Evolutionary conservation across 495 filamentous ascomycete genomes (phyloP).

Genomic region (Penicillium steckii): DNA sequence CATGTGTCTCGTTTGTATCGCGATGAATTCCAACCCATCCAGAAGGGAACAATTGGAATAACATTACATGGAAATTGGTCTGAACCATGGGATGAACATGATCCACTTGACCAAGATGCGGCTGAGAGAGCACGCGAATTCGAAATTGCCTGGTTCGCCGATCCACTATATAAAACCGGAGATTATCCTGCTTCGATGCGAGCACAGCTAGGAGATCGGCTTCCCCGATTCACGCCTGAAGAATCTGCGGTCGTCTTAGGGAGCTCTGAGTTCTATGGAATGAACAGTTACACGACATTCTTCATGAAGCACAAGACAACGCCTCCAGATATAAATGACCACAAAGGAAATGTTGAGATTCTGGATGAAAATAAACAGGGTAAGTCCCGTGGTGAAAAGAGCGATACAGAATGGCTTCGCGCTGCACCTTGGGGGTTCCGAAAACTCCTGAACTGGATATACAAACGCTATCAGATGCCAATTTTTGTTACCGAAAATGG

Average conservation of each 20-base stretch:
- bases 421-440: slow-evolving; percentile 40
- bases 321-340: slow-evolving; percentile 40
- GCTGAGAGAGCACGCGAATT: slow-evolving; percentile 46
- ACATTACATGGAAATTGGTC: slow-evolving; percentile 51
- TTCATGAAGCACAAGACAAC: slow-evolving; percentile 41
- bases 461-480: slow-evolving; percentile 39
- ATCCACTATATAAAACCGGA: slow-evolving; percentile 46
- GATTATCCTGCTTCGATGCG: slow-evolving; percentile 51
- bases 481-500: slow-evolving; percentile 54
- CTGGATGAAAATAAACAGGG: slow-evolving; percentile 45
- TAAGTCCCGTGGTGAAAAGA: slow-evolving; percentile 43
- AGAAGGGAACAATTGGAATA: slow-evolving; percentile 45
- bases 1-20: slow-evolving; percentile 40
- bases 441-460: slow-evolving; percentile 46
- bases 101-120: slow-evolving; percentile 41
- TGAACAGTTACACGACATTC: slow-evolving; percentile 52
- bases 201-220: slow-evolving; percentile 45
- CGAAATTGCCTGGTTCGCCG: slow-evolving; percentile 49
- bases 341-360: slow-evolving; percentile 46
- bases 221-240: slow-evolving; percentile 42
- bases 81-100: slow-evolving; percentile 46
- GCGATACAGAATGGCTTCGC: slow-evolving; percentile 46
- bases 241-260: slow-evolving; percentile 42
- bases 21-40: slow-evolving; percentile 39
- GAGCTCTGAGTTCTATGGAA: slow-evolving; percentile 51